These are phyloP conservation scores for Aegle marmelos DNA, from an alignment of 345 rosid genomes.

Conservation along the genomic window DNA sequence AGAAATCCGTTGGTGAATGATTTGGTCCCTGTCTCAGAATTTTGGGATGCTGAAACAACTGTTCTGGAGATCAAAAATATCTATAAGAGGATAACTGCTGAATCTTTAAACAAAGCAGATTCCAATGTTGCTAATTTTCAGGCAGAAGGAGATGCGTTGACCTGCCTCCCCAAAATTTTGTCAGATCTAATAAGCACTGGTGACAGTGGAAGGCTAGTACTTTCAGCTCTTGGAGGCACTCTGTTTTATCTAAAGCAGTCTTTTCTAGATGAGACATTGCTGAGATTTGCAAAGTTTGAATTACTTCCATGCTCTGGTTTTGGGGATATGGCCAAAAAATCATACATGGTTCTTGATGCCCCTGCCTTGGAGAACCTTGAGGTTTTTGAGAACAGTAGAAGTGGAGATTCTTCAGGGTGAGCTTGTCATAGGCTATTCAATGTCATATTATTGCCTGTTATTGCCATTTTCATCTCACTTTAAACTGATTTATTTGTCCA, in stretches of 20 bases:
- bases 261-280: conserved; percentile 83
- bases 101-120: conserved; percentile 30
- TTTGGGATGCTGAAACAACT: conserved; percentile 92
- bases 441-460: conserved; percentile 1
- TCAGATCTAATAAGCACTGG: conserved; percentile 52
- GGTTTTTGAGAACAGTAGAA: conserved; percentile 89
- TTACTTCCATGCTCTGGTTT: conserved; percentile 66
- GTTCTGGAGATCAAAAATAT: conserved; percentile 49
- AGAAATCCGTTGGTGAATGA: conserved; percentile 85
- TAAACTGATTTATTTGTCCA: conserved; percentile 20
- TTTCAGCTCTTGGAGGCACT: conserved; percentile 96
- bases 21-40: conserved; percentile 66
- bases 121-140: conserved; percentile 23
- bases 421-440: conserved; percentile 16
- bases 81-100: conserved; percentile 41
- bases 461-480: conserved; percentile 12
- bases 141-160: conserved; percentile 21
- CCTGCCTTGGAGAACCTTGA: conserved; percentile 97
- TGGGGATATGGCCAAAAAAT: conserved; percentile 50
- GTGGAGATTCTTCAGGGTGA: conserved; percentile 85
- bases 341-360: conserved; percentile 94
- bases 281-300: conserved; percentile 88
- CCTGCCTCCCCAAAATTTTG: conserved; percentile 55
- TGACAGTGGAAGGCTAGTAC: conserved; percentile 56
- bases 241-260: conserved; percentile 88